Conservation (phyloP, 768 basidiomycete genomes). For the Agrocybe praecox region DNA sequence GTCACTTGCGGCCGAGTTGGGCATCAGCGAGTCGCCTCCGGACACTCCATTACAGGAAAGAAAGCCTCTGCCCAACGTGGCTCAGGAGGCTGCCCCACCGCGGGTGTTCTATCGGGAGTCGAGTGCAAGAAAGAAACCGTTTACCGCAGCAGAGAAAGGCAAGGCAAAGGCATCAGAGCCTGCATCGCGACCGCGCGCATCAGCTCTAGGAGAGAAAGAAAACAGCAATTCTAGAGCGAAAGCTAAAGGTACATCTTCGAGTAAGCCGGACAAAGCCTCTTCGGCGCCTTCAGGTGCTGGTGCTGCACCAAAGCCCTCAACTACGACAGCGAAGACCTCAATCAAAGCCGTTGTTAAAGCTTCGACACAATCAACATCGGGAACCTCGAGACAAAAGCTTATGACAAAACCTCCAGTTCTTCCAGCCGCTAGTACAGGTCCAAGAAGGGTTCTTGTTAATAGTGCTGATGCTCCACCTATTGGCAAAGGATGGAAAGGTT, state of each 20-base stretch:
- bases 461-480: slow-evolving; percentile 62
- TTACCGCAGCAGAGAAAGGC: slow-evolving; percentile 37
- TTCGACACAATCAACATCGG: slow-evolving; percentile 8
- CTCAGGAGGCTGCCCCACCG: neutral
- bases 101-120: slow-evolving; percentile 31
- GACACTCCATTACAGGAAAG: slow-evolving; percentile 60
- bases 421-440: slow-evolving; percentile 42
- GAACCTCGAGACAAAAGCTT: slow-evolving; percentile 1
- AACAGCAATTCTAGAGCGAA: slow-evolving; percentile 26
- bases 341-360: slow-evolving; percentile 19
- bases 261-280: slow-evolving; percentile 21
- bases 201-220: slow-evolving; percentile 36
- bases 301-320: slow-evolving; percentile 19
- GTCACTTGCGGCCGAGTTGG: slow-evolving; percentile 49
- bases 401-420: slow-evolving; percentile 26
- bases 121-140: slow-evolving; percentile 17
- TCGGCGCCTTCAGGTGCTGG: slow-evolving; percentile 13
- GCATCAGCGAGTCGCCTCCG: slow-evolving; percentile 40
- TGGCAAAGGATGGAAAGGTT: slow-evolving; percentile 49
- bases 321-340: slow-evolving; percentile 12
- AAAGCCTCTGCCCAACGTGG: slow-evolving; percentile 38
- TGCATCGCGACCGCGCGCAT: slow-evolving; percentile 15
- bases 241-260: neutral
- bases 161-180: slow-evolving; percentile 28
- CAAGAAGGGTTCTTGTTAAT: slow-evolving; percentile 67